phyloP scores from a whole-genome alignment of 176 grass and related monocot genomes.

The Triticum monococcum region DNA sequence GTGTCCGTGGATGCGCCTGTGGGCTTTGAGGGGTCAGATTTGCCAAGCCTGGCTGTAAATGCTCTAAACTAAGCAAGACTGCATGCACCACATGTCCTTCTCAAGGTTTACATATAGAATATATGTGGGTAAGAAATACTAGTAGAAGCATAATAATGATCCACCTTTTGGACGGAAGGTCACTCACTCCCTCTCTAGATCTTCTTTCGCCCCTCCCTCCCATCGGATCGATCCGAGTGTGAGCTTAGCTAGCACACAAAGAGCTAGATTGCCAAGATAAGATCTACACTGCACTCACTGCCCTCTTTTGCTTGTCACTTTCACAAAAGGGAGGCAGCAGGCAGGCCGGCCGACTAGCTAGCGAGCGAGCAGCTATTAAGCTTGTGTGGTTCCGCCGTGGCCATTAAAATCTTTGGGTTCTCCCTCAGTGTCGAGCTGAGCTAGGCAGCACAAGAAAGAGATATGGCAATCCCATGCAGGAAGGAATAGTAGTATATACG shows the following conservation, averaged over 20 bases:
- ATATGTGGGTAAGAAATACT: conserved; percentile 23
- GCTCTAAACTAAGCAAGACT: background rate
- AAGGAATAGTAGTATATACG: conserved; percentile 3
- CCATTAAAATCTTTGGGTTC: conserved; percentile 32
- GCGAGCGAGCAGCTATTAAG: conserved; percentile 31
- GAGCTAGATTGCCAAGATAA: conserved; percentile 59
- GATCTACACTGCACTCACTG: conserved; percentile 40
- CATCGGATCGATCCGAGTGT: background rate
- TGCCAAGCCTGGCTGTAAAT: no score
- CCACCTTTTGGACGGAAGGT: conserved; percentile 1
- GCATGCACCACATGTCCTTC: conserved; percentile 26
- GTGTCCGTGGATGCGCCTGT: no score
- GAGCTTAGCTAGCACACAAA: conserved; percentile 50
- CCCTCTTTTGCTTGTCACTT: conserved; percentile 55
- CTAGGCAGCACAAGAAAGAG: background rate
- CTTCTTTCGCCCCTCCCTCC: conserved; percentile 17
- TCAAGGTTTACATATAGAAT: background rate
- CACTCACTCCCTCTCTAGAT: background rate
- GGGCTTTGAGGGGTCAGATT: no score
- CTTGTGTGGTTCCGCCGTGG: conserved; percentile 21
- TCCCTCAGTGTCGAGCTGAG: conserved; percentile 18
- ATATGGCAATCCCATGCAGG: conserved; percentile 38
- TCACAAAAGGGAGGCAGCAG: conserved; percentile 46
- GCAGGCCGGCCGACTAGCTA: conserved; percentile 18
- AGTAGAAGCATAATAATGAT: conserved; percentile 4